These are phyloP conservation scores for Vararia minispora DNA, from an alignment of 768 basidiomycete genomes.

Conservation along the genomic window DNA sequence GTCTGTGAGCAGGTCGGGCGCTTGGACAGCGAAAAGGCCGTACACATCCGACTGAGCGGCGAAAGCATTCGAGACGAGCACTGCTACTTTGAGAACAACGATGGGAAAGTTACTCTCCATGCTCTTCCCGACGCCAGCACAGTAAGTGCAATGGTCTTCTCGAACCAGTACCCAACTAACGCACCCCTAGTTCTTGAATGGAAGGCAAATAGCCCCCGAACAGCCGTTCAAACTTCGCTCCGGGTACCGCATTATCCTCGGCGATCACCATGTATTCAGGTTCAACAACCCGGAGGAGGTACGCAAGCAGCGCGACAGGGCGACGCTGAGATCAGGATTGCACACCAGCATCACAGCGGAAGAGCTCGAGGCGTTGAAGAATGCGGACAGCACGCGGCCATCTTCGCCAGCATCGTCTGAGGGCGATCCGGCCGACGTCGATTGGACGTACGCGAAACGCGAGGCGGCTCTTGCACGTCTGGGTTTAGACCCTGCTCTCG, in stretches of 20 bases:
- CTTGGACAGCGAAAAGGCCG: constrained; percentile 67
- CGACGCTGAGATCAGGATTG: constrained; percentile 59
- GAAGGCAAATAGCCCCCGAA: constrained; percentile 69
- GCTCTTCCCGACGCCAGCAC: constrained; percentile 75
- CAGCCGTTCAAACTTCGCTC: constrained; percentile 84
- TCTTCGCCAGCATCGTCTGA: constrained; percentile 66
- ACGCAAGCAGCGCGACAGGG: constrained; percentile 80
- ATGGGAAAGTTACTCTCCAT: constrained; percentile 77
- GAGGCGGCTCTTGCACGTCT: constrained; percentile 86
- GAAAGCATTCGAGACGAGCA: constrained; percentile 88
- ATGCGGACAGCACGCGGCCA: constrained; percentile 48
- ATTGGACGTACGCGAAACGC: constrained; percentile 96
- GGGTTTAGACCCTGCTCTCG: constrained; percentile 80
- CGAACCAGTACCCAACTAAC: constrained; percentile 8
- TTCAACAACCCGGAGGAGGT: constrained; percentile 96
- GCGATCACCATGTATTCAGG: constrained; percentile 95
- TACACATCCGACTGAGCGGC: constrained; percentile 88
- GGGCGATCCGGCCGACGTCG: constrained; percentile 61
- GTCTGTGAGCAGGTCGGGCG: constrained; percentile 89
- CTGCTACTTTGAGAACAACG: constrained; percentile 80
- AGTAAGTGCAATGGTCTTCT: constrained; percentile 30
- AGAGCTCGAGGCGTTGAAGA: constrained; percentile 49
- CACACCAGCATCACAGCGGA: constrained; percentile 53
- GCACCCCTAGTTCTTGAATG: constrained; percentile 73
- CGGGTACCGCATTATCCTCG: constrained; percentile 38